Conservation (phyloP, 306 rosid species). For the Pterocarpus macrocarpus region DNA sequence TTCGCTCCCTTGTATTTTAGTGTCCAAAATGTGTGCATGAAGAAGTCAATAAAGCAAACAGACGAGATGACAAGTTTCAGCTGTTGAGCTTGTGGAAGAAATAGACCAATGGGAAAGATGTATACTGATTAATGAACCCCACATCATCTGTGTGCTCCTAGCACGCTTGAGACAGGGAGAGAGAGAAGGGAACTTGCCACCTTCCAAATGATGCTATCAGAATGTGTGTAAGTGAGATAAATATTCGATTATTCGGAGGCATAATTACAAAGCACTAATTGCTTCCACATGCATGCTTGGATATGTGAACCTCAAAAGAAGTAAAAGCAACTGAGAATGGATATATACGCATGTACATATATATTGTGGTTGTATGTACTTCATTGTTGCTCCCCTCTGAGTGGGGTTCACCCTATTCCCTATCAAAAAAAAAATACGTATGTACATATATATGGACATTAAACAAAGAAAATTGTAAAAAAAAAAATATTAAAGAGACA, state of each 20-base stretch:
- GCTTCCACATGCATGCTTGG: conserved; percentile 65
- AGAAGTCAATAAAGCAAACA: not conserved
- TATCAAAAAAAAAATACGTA: too few relatives aligned
- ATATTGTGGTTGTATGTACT: too few relatives aligned
- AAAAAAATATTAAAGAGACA: too few relatives aligned
- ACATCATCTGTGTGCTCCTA: not conserved
- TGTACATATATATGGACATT: too few relatives aligned
- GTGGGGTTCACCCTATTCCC: too few relatives aligned
- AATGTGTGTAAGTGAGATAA: conserved; percentile 38
- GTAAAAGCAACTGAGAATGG: conserved; percentile 24
- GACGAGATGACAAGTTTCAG: not conserved
- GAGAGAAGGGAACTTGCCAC: conserved; percentile 44
- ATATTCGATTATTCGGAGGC: conserved; percentile 20
- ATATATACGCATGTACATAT: not conserved
- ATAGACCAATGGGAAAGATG: conserved; percentile 5
- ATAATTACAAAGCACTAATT: conserved; percentile 63
- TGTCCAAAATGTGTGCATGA: not conserved
- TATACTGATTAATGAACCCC: conserved; percentile 47
- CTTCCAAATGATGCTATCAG: conserved; percentile 43
- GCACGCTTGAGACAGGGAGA: conserved; percentile 45
- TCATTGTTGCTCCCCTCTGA: too few relatives aligned
- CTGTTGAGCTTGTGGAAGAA: conserved; percentile 17
- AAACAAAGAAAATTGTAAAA: too few relatives aligned
- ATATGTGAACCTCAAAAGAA: conserved; percentile 53
- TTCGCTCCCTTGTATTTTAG: too few relatives aligned